Base-by-base conservation (phyloP, 2,329 filamentous ascomycete species). In the Sporothrix pallida region DNA sequence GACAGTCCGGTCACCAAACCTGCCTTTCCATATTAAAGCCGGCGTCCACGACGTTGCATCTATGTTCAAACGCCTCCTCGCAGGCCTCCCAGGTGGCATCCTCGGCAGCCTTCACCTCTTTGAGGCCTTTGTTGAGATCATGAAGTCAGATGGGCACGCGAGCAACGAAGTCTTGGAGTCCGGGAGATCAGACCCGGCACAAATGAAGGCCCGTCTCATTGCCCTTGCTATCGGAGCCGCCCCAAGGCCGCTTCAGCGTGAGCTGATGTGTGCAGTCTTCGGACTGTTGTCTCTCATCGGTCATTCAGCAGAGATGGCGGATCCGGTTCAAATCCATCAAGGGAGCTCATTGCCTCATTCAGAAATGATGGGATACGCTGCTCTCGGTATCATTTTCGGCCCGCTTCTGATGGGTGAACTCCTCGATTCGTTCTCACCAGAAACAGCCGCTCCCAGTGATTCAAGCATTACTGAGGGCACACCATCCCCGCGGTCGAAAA, bases 221-320 rank as follows among this genome's bases (percentile, higher is more conserved):
- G 90, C 90, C 1, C 81, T 92, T 48, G 89, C 89, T 8, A 85
- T 92, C 58, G 84, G 85, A 0, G 87, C 87, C 0, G 81, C 91
- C n/a, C 83, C 84, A 72, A 91, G 89, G 0, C 86, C 86, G 71
- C 88, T 88, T 74, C 86, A 89, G 58, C 84, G 90, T 31, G 88
- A 91, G 65, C 81, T 92, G 3, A 89, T 92, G 60, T 91, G 88
- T 75, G 88, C 89, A 20, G 89, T 92, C 0, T 90, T 92, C 78
- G 91, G 90, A 0, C 82, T 92, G 13, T 82, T 92, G 12, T 89
- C 86, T 71, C 82, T 91, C 52, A 85, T 92, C 72, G 90, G 89
- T 1, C 83, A 87, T 37, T 82, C 85, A 4, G 87, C 89, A 1
- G 88, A 92, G 78, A 84, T 20, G 15, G 71, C 82, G 48, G 81